Conservation (phyloP, 371 early-diverging fungal species). For the Mortierella sp. region DNA sequence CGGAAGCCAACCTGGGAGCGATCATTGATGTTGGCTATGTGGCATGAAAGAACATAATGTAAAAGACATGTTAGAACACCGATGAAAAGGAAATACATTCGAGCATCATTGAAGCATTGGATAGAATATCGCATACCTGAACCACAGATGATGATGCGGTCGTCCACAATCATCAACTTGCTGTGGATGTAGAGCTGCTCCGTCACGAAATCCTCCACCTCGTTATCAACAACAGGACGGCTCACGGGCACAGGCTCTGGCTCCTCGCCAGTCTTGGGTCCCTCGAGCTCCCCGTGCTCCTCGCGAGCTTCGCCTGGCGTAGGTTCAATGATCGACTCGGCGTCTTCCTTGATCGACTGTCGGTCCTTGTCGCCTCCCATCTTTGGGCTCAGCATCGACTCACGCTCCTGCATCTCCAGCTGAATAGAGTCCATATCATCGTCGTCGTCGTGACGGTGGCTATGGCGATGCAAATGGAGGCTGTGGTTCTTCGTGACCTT, state of each 20-base stretch:
- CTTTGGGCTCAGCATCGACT: neutral
- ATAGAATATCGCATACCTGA: conserved; percentile 64
- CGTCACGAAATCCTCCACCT: conserved; percentile 68
- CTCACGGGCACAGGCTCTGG: neutral
- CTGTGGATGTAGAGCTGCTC: conserved; percentile 93
- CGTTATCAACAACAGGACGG: conserved; percentile 25
- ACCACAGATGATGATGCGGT: conserved; percentile 84
- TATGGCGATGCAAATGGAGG: neutral
- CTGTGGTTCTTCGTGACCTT: conserved; percentile 14
- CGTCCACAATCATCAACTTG: conserved; percentile 94
- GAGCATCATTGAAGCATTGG: neutral
- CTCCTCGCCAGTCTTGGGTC: neutral
- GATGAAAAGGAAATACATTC: neutral
- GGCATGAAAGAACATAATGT: conserved; percentile 6
- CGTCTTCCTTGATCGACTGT: conserved; percentile 1
- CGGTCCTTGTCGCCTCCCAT: neutral
- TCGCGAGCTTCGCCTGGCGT: neutral
- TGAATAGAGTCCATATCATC: conserved; percentile 12
- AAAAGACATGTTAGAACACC: neutral
- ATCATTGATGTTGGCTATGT: conserved; percentile 88
- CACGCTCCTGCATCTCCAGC: neutral
- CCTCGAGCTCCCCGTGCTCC: neutral
- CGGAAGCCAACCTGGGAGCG: conserved; percentile 88
- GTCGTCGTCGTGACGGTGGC: neutral
- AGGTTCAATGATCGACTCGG: conserved; percentile 38